Evolutionary conservation across 2,329 filamentous ascomycete genomes (phyloP), one percentile per base, ranked within the genome.

Genomic region (Aureobasidium sp.): DNA sequence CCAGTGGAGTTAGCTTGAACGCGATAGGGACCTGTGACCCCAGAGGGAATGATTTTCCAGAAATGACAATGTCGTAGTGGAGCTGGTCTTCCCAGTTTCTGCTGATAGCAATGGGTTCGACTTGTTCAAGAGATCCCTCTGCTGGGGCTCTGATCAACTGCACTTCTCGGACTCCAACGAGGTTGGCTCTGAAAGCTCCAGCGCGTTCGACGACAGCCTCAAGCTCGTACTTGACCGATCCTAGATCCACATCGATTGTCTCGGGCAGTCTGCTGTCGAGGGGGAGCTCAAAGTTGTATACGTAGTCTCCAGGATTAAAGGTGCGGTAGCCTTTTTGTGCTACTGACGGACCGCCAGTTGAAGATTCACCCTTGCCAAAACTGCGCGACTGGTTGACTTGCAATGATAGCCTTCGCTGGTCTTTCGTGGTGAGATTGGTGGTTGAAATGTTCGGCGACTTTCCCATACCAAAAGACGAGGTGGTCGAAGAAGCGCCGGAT

Each of bases 61-160:
- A 96, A 61, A 97, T 96, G 72, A 96, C 87, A 68, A 97, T 96
- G 70, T 97, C 92, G 76, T 97, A 97, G 70, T 95, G 91, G 36
- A 97, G 79, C 70, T 96, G 92, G 68, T 97, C 91, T 72, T 97
- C 92, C 92, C 92, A 97, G 65, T 90, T 91, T 22, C 92, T 82
- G 66, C 89, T 93, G 70, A 97, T 96, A 12, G 91, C 93, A 69
- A 97, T 96, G 2, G 92, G 92, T 71, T 97, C 92, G 29, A 91
- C 88, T 74, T 91, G 91, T 74, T 97, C 92, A 27, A 96, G 79
- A 0, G 91, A 96, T 49, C 91, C 84, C 74, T 96, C 91, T 53
- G 93, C 86, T 0, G 92, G 92, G 3, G 94, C 86, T 48, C 92
- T 87, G 59, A 96, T 90, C 52, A 97, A 85, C 9, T 83, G 84